Evolutionary conservation across 2,329 filamentous ascomycete genomes (phyloP), one percentile per base, ranked within the genome.

Genomic region (Cladobotryum protrusum): DNA sequence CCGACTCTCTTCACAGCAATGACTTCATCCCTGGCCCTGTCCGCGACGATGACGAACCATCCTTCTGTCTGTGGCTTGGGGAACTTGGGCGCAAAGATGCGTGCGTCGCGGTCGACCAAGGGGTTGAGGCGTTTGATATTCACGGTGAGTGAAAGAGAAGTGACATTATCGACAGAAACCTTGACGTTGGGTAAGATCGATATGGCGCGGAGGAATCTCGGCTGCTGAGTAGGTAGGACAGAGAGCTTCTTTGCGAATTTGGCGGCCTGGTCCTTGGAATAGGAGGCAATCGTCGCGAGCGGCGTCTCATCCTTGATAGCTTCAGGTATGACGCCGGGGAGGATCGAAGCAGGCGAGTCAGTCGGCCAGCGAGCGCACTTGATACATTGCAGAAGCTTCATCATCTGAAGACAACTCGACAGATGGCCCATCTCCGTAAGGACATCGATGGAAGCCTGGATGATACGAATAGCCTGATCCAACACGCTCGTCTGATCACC

Each of bases 51-150:
- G 13, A 93, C 81, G 67, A 99, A 97, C 79, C 85, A 97, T 0
- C 91, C 91, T 63, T 99, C 93, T 0, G 83, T 93, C 68, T 99
- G 93, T 14, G 90, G 83, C 69, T 99, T 99, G 1, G 92, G 92
- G 70, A 95, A 97, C 18, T 81, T 79, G 3, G 95, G 92, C 0
- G 93, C 89, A 60, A 85, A 96, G 63, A 96, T 86, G 53, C 86
- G 81, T 44, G 81, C 83, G 1, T 90, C 86, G 8, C 76, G 72
- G 62, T 86, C 79, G 12, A 74, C 72, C 4, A 85, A 67, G 1
- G 78, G 64, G 66, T 95, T 96, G 45, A 79, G 71, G 0, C 91
- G 82, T 39, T 73, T 75, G 13, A 96, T 65, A 2, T 71, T 69
- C 11, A 93, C 72, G 0, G 78, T 80, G 3, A 96, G 63, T 0